A percentile compares a stretch with the other conserved stretches of the same genome.
These are phyloP conservation scores for Spergularia bocconei DNA, from an alignment of 148 eudicot genomes.

Conservation along the genomic window DNA sequence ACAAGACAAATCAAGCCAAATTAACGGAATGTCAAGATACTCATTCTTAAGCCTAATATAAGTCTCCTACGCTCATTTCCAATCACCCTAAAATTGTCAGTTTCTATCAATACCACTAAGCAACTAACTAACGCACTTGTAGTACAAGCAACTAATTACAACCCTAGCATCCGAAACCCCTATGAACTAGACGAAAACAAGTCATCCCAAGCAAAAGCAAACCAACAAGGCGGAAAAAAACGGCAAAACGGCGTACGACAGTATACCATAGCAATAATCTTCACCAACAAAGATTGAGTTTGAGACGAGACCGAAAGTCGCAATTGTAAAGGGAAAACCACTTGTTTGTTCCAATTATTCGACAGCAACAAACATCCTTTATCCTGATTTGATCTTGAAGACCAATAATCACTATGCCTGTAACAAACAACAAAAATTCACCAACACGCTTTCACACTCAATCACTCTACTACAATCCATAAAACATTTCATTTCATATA, in stretches of 20 bases:
- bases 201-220: neutral
- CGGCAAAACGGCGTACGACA: neutral
- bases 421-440: slow-evolving; percentile 22
- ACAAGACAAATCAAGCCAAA: neutral
- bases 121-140: neutral
- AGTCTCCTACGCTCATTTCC: neutral
- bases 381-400: slow-evolving; percentile 33
- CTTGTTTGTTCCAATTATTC: slow-evolving; percentile 35
- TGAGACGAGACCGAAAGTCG: slow-evolving; percentile 44
- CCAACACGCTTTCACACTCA: slow-evolving; percentile 27
- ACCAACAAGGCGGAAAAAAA: neutral
- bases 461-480: neutral
- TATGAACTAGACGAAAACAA: neutral
- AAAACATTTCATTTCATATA: neutral
- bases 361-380: slow-evolving; percentile 39
- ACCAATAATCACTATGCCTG: slow-evolving; percentile 67
- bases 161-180: neutral
- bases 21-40: neutral
- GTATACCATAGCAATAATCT: slow-evolving; percentile 52
- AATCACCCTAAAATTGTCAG: neutral
- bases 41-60: too few species aligned
- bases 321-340: slow-evolving; percentile 55
- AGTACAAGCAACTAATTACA: neutral
- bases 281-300: slow-evolving; percentile 47
- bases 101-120: neutral